Evolutionary conservation across 495 filamentous ascomycete species (phyloP), one percentile per base, ranked within the genome.

Genomic region (Neurospora pannonica): DNA sequence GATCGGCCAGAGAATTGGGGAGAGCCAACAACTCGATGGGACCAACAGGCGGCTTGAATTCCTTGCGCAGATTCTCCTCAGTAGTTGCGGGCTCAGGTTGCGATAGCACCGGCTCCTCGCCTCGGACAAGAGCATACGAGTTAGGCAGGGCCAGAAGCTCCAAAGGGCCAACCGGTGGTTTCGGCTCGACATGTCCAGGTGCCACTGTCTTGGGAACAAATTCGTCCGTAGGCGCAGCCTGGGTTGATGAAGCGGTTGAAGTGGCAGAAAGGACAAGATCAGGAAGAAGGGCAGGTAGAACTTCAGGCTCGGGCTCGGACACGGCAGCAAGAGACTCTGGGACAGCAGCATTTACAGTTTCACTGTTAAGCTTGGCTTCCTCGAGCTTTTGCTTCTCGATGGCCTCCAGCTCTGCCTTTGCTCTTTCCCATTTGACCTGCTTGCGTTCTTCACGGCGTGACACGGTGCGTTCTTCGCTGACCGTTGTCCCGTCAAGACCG

Each of bases 361-460:
- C 81, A 38, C 17, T 62, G 11, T 72, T 67, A 17, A 75, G 78
- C 42, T 86, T 83, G 42, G 87, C 87, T 78, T 94, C 93, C 28
- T 89, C 87, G 54, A 85, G 86, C 21, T 91, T 82, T 79, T 90
- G 91, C 79, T 89, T 84, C 74, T 95, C 91, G 76, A 97, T 91
- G 15, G 89, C 90, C 77, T 97, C 89, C 76, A 91, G 88, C 79
- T 98, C 93, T 71, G 89, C 89, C 75, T 90, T 88, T n/a, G 97
- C 97, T 79, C 96, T 86, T 78, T 97, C 94, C 79, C 94, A 88
- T 82, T 99, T 99, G 81, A 93, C 89, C 79, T 92, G 87, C 75
- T 90, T 90, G 34, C 96, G 89, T 80, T 97, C 94, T 60, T 90
- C 88, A 76, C 96, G 89, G 71, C 96, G 85, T 62, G 89, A 83